A percentile compares a stretch with the other conserved stretches of the same genome.
phyloP scores from a whole-genome alignment of 2,329 filamentous ascomycete genomes.

The Scedosporium aurantiacum region DNA sequence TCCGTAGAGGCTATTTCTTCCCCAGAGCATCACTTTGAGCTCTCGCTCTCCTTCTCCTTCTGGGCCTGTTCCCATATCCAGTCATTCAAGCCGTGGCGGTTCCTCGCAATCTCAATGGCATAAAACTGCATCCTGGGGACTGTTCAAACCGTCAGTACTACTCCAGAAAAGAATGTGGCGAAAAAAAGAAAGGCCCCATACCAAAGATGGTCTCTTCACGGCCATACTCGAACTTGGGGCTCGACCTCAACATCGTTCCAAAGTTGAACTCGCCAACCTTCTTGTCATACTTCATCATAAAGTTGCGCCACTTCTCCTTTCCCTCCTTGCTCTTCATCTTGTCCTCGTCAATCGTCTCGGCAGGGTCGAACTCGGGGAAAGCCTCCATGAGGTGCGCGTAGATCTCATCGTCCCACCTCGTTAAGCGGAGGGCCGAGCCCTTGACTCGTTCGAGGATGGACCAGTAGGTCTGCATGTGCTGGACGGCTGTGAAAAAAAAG shows the following conservation, averaged over 20 bases:
- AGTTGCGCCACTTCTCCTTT: constrained; percentile 90
- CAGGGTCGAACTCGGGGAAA: constrained; percentile 87
- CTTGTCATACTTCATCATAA: constrained; percentile 89
- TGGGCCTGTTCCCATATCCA: constrained; percentile 89
- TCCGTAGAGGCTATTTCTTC: neutral
- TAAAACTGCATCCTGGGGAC: constrained; percentile 48
- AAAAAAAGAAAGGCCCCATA: constrained; percentile 25
- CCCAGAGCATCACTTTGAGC: neutral
- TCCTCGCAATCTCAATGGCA: constrained; percentile 46
- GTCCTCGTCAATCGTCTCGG: constrained; percentile 73
- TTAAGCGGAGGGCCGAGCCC: constrained; percentile 81
- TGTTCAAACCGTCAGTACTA: constrained; percentile 11
- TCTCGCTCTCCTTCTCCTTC: constrained; percentile 27
- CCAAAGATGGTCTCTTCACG: constrained; percentile 87
- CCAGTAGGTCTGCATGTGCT: constrained; percentile 98
- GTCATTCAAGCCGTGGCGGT: constrained; percentile 82
- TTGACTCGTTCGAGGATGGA: constrained; percentile 81
- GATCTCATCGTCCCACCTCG: constrained; percentile 92
- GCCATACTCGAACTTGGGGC: constrained; percentile 72
- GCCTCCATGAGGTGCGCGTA: constrained; percentile 75
- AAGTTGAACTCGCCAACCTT: constrained; percentile 97
- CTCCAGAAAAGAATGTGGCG: neutral
- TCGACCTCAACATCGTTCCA: constrained; percentile 79
- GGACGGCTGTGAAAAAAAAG: constrained; percentile 49
- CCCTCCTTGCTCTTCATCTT: constrained; percentile 95